phyloP scores from a whole-genome alignment of 306 rosid genomes.

The Sindora glabra region DNA sequence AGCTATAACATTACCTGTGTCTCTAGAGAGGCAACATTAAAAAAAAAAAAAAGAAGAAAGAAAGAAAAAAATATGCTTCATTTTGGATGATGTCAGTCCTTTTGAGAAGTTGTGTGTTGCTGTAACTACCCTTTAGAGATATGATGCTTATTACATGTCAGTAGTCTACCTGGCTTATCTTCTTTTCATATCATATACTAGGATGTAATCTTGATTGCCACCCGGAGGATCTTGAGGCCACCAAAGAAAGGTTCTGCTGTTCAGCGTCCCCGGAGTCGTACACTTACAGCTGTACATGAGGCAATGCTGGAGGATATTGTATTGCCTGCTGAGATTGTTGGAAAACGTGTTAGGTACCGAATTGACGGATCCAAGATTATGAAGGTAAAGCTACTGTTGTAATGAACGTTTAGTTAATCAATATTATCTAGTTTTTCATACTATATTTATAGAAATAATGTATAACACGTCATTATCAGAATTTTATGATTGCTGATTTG shows the following conservation, averaged over 20 bases:
- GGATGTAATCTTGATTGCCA: slow-evolving; percentile 78
- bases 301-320: slow-evolving; percentile 85
- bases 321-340: slow-evolving; percentile 86
- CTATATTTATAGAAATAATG: too few species aligned
- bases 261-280: slow-evolving; percentile 78
- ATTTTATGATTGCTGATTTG: too few species aligned
- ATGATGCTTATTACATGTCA: neutral
- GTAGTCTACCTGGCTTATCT: too few species aligned
- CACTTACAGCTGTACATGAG: slow-evolving; percentile 85
- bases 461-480: too few species aligned
- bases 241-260: slow-evolving; percentile 88
- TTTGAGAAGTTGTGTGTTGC: neutral
- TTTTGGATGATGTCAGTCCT: too few species aligned
- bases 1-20: too few species aligned
- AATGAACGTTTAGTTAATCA: neutral
- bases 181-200: too few species aligned
- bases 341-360: slow-evolving; percentile 67
- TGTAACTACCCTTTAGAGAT: neutral
- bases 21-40: too few species aligned
- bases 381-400: slow-evolving; percentile 41
- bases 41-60: too few species aligned
- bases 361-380: slow-evolving; percentile 77
- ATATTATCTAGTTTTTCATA: too few species aligned
- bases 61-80: too few species aligned
- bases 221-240: slow-evolving; percentile 73